Base-by-base conservation (phyloP, 257 asterid genomes). In the Solanum sejunctum region DNA sequence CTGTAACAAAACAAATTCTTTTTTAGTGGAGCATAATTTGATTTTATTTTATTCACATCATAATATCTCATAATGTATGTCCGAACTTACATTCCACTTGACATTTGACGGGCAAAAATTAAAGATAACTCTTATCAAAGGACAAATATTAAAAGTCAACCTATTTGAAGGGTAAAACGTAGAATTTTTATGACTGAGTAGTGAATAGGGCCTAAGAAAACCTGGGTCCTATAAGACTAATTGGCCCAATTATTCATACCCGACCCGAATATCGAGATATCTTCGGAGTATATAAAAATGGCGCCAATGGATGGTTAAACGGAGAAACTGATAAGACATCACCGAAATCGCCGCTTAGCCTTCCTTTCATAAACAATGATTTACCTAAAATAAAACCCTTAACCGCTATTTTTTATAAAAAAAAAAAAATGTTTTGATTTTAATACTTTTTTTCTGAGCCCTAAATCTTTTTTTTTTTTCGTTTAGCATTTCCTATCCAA, bases 351-450 rank as follows among this genome's bases (percentile, higher is more conserved):
- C 0, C 52, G 81, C 81, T 83, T 18, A 23, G 70, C 85, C 85
- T 41, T 54, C 43, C 13, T 51, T 57, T 77, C n/a, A 16, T 6
- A 16, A 52, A 16, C 47, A 77, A 51, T 32, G 43, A 28, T 83
- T 51, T 63, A 26, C 64, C 49, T 63, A 83, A 83, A 47, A 63
- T 26, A 83, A 83, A 69, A 83, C 81, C 81, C 81, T 83, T 49
- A 67, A 77, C 47, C 56, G 3, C 23, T n/a, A 36, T 39, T 43
- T 11, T 15, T 49, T 1, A 1, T 28, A 28, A 28, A 28, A 26
- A 26, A 28, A 26, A 26, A 26, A 26, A 26, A 1, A 1, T 28
- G 8, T 26, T 10, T 47, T 64, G 18, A 21, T 81, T 83, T 16
- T 69, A 18, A 15, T 51, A 51, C 47, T 77, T 52, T 26, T 51